These are phyloP conservation scores for Testicularia cyperi DNA, from an alignment of 1,284 basidiomycete species.

Conservation along the genomic window DNA sequence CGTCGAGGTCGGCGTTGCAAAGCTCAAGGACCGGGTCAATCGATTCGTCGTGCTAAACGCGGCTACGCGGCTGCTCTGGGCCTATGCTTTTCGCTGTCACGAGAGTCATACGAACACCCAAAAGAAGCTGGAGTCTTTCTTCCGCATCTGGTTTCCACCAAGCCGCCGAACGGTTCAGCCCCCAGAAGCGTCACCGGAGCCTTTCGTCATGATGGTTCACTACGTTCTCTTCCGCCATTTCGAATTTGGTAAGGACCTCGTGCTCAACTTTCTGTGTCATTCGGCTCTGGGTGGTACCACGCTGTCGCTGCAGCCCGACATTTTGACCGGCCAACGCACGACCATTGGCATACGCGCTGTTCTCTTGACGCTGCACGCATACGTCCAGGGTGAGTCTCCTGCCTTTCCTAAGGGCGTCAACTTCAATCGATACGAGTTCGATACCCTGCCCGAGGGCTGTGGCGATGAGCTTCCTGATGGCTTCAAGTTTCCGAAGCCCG, in stretches of 20 bases:
- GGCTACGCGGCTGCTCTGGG: conserved; percentile 82
- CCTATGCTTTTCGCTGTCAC: conserved; percentile 87
- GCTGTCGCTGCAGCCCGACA: conserved; percentile 51
- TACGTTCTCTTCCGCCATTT: conserved; percentile 81
- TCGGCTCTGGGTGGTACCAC: conserved; percentile 42
- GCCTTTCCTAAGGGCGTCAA: conserved; percentile 76
- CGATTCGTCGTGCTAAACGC: conserved; percentile 79
- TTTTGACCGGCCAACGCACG: conserved; percentile 63
- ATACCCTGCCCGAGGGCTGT: conserved; percentile 22
- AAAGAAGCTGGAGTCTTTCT: conserved; percentile 73
- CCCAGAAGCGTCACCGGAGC: conserved; percentile 74
- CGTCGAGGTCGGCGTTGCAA: conserved; percentile 66
- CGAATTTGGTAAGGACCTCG: conserved; percentile 80
- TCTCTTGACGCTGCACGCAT: conserved; percentile 71
- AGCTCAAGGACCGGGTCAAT: conserved; percentile 80
- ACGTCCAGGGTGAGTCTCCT: conserved; percentile 70
- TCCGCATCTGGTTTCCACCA: conserved; percentile 78
- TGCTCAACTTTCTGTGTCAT: conserved; percentile 63
- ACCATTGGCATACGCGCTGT: conserved; percentile 77
- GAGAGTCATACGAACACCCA: conserved; percentile 78
- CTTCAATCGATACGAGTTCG: conserved; percentile 66
- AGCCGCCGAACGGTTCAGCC: conserved; percentile 70
- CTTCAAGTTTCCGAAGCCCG: conserved; percentile 64
- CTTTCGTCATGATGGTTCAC: conserved; percentile 77
- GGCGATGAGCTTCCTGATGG: conserved; percentile 43